phyloP scores from a whole-genome alignment of 768 basidiomycete genomes.

The Dioszegia crocea region DNA sequence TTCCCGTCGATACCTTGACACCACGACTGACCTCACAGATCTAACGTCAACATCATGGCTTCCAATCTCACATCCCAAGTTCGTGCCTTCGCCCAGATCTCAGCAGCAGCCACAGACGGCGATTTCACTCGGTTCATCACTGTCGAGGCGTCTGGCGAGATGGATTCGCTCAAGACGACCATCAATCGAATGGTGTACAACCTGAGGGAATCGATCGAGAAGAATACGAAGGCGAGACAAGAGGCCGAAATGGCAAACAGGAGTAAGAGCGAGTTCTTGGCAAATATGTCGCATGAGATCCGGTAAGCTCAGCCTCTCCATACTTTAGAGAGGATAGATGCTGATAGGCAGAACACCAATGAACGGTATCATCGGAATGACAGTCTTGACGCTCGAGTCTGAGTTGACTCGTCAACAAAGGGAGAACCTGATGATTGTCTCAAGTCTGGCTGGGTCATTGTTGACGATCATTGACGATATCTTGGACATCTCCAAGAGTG shows the following conservation, averaged over 20 bases:
- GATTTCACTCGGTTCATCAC: conserved; percentile 99
- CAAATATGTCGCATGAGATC: conserved; percentile 97
- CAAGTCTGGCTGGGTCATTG: conserved; percentile 85
- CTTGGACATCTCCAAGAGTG: conserved; percentile 98
- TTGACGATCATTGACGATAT: conserved; percentile 98
- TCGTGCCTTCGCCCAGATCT: conserved; percentile 97
- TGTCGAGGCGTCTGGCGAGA: conserved; percentile 95
- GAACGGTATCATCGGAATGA: conserved; percentile 99
- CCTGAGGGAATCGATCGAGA: conserved; percentile 91
- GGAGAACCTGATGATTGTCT: conserved; percentile 91
- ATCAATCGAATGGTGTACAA: conserved; percentile 87
- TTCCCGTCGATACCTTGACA: neutral
- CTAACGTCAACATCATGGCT: conserved; percentile 96
- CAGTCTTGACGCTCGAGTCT: conserved; percentile 91
- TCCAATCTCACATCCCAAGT: conserved; percentile 55
- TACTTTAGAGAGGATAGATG: too few relatives aligned
- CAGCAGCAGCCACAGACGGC: conserved; percentile 96
- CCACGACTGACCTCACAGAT: conserved; percentile 52
- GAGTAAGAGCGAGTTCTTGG: conserved; percentile 95
- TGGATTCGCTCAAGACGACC: conserved; percentile 98
- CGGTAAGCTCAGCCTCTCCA: conserved; percentile 66
- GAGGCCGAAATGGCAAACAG: conserved; percentile 97
- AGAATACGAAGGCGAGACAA: conserved; percentile 95
- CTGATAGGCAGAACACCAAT: conserved; percentile 73
- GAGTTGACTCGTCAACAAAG: conserved; percentile 90